These are phyloP conservation scores for Penicillium pancosmium DNA, from an alignment of 495 filamentous ascomycete genomes.

Conservation along the genomic window DNA sequence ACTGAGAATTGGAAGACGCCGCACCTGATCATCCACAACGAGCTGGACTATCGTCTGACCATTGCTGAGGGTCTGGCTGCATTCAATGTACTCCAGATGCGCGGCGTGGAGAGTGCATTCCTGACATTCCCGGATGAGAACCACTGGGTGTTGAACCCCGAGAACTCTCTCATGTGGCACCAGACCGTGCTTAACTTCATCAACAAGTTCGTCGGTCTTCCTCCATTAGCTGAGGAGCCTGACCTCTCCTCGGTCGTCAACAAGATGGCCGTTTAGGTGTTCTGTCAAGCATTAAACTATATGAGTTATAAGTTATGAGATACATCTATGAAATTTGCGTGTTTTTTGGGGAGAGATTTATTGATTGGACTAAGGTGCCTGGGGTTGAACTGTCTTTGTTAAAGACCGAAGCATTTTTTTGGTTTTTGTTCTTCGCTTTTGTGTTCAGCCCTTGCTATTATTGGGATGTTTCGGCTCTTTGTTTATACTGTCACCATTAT, in stretches of 20 bases:
- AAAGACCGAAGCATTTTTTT: conserved; percentile 1
- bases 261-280: conserved; percentile 24
- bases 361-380: not conserved
- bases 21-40: conserved; percentile 86
- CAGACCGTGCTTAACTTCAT: conserved; percentile 87
- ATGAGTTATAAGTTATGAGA: not conserved
- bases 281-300: not conserved
- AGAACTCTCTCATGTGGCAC: conserved; percentile 92
- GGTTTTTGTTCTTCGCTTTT: not conserved
- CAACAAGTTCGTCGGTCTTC: conserved; percentile 73
- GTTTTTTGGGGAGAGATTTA: not conserved
- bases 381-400: not conserved
- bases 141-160: conserved; percentile 89
- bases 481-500: conserved; percentile 10
- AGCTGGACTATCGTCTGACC: conserved; percentile 87
- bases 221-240: conserved; percentile 33
- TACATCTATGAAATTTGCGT: not conserved
- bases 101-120: conserved; percentile 51
- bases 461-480: conserved; percentile 20
- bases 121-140: conserved; percentile 85
- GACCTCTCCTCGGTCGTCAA: conserved; percentile 23
- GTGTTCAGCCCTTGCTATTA: conserved; percentile 13
- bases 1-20: conserved; percentile 81
- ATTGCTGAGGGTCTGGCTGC: conserved; percentile 81
- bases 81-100: conserved; percentile 84